A percentile compares a stretch with the other conserved stretches of the same genome.
Evolutionary conservation across 2,329 filamentous ascomycete species (phyloP).

Genomic region (Neopestalotiopsis sp.): DNA sequence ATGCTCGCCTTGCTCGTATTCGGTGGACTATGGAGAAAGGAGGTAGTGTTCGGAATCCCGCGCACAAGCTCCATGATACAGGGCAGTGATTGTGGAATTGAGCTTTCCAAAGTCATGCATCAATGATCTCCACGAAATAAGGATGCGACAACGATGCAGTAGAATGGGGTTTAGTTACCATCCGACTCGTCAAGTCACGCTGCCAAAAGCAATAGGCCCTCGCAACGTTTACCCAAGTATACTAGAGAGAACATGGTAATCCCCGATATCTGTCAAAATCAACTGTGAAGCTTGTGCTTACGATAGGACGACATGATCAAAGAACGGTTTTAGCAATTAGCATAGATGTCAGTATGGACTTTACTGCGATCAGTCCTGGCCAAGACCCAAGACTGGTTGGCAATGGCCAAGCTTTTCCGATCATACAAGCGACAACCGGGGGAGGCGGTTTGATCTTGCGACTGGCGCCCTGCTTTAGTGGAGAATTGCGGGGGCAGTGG

Average conservation of each 20-base stretch:
- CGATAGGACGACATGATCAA: neutral
- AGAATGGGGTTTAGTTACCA: neutral
- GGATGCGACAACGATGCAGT: neutral
- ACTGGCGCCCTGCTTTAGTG: neutral
- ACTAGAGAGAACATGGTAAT: neutral
- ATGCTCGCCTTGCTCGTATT: conserved; percentile 1
- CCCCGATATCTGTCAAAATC: neutral
- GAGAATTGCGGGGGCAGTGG: neutral
- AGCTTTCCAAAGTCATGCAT: neutral
- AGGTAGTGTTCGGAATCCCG: neutral
- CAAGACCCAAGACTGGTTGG: neutral
- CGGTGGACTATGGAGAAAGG: neutral
- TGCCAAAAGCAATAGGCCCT: neutral
- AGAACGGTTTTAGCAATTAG: neutral
- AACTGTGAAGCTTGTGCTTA: neutral
- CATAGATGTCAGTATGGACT: neutral
- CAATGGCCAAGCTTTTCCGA: conserved; percentile 1
- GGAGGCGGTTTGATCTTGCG: neutral
- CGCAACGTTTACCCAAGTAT: neutral
- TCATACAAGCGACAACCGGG: neutral
- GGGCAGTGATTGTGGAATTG: neutral
- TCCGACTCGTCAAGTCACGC: neutral
- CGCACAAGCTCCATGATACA: neutral
- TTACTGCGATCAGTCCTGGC: neutral
- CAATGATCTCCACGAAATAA: neutral